Evolutionary conservation across 805 yeast species (phyloP).

Genomic region (Cyberlindnera xylosilytica): DNA sequence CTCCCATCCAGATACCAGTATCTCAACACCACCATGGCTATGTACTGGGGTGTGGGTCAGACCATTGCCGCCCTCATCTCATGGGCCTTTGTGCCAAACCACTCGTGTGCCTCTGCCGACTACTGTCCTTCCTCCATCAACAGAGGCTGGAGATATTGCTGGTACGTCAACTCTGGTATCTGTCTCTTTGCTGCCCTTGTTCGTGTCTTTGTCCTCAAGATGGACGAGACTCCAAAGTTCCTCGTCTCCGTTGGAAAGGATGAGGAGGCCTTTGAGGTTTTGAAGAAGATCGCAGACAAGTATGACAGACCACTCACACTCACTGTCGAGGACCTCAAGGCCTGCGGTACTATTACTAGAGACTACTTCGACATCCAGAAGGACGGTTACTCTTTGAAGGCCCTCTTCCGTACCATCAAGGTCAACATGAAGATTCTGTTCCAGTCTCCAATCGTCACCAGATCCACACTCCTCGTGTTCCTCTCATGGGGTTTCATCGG

Average conservation of each 20-base stretch:
- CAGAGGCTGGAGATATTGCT: constrained; percentile 59
- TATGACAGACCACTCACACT: constrained; percentile 39
- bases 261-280: constrained; percentile 42
- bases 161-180: constrained; percentile 50
- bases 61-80: constrained; percentile 46
- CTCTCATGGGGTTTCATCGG: constrained; percentile 55
- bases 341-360: constrained; percentile 39
- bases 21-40: constrained; percentile 46
- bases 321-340: constrained; percentile 44
- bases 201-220: constrained; percentile 39
- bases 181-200: constrained; percentile 45
- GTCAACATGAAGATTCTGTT: constrained; percentile 43
- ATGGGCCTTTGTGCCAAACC: constrained; percentile 51
- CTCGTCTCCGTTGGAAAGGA: constrained; percentile 48
- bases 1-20: constrained; percentile 48
- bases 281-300: constrained; percentile 44
- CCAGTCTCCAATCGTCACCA: constrained; percentile 36
- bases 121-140: constrained; percentile 44
- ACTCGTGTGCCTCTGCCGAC: constrained; percentile 40
- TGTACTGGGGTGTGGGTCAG: constrained; percentile 60
- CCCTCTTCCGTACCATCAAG: constrained; percentile 25
- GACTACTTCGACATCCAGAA: constrained; percentile 24
- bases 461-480: constrained; percentile 40
- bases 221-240: constrained; percentile 54
- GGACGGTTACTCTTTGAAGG: constrained; percentile 19